phyloP scores from a whole-genome alignment of 2,329 filamentous ascomycete genomes.

The Penicillium sp. region DNA sequence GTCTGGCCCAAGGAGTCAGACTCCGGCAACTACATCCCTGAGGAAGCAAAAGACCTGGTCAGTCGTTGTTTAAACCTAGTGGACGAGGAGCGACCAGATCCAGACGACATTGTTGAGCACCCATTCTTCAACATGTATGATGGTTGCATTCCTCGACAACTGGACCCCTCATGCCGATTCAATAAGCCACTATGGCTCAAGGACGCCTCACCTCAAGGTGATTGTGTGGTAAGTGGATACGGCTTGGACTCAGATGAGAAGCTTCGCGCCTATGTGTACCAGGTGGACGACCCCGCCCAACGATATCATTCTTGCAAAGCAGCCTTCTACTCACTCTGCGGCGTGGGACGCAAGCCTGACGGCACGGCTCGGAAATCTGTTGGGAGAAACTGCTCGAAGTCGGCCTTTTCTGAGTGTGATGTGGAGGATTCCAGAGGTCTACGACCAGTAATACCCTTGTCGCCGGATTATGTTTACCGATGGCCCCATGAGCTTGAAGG shows the following conservation, averaged over 20 bases:
- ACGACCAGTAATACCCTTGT: slow-evolving; percentile 47
- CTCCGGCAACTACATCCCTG: slow-evolving; percentile 46
- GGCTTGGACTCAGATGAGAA: slow-evolving; percentile 45
- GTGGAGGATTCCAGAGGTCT: slow-evolving; percentile 46
- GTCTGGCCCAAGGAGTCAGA: slow-evolving; percentile 49
- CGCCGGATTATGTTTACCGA: slow-evolving; percentile 46
- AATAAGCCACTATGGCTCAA: slow-evolving; percentile 46
- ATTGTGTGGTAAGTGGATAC: slow-evolving; percentile 43
- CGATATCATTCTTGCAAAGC: slow-evolving; percentile 41
- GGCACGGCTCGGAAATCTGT: slow-evolving; percentile 42
- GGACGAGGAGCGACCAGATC: slow-evolving; percentile 49
- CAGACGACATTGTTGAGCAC: slow-evolving; percentile 51
- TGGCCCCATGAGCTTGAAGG: slow-evolving; percentile 42
- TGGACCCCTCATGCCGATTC: slow-evolving; percentile 41
- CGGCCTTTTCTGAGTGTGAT: slow-evolving; percentile 47
- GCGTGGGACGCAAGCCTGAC: slow-evolving; percentile 44
- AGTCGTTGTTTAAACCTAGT: slow-evolving; percentile 48
- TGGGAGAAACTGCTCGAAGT: slow-evolving; percentile 47
- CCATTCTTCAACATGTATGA: slow-evolving; percentile 51
- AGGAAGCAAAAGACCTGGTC: slow-evolving; percentile 50
- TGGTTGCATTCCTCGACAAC: slow-evolving; percentile 46
- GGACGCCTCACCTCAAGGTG: slow-evolving; percentile 46
- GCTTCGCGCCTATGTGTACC: slow-evolving; percentile 35
- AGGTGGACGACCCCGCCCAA: slow-evolving; percentile 37
- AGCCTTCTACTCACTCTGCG: slow-evolving; percentile 46